Conservation (phyloP, 2,329 filamentous ascomycete genomes). For the Pezicula carpinea region DNA sequence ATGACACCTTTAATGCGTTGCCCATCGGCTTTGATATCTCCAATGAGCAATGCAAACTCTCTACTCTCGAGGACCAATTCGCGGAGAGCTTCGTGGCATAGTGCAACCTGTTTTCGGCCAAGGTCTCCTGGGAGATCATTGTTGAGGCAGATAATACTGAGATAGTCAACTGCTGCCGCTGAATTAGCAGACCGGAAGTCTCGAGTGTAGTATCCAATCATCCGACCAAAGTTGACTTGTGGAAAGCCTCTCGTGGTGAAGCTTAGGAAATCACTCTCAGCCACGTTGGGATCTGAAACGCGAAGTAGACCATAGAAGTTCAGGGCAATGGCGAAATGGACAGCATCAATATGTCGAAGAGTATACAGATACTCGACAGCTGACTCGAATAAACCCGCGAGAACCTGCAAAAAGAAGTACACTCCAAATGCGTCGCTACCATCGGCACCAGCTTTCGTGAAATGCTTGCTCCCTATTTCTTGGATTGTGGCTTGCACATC, state of each 20-base stretch:
- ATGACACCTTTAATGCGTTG: slow-evolving; percentile 81
- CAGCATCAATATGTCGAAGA: slow-evolving; percentile 87
- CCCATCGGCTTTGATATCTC: slow-evolving; percentile 84
- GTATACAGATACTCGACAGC: slow-evolving; percentile 87
- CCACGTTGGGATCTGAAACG: slow-evolving; percentile 73
- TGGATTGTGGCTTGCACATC: slow-evolving; percentile 75
- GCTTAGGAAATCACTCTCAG: slow-evolving; percentile 65
- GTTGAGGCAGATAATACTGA: slow-evolving; percentile 87
- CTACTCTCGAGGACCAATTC: slow-evolving; percentile 95
- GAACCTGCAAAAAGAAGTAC: slow-evolving; percentile 87
- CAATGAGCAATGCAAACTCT: slow-evolving; percentile 90
- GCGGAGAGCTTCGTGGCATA: slow-evolving; percentile 89
- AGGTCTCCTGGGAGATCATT: slow-evolving; percentile 71
- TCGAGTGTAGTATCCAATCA: slow-evolving; percentile 91
- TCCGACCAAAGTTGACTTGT: slow-evolving; percentile 90
- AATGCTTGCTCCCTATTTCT: slow-evolving; percentile 89
- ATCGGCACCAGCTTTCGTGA: slow-evolving; percentile 73
- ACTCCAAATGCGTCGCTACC: slow-evolving; percentile 73
- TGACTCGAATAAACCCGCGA: slow-evolving; percentile 91
- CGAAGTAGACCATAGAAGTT: slow-evolving; percentile 86
- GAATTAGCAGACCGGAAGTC: slow-evolving; percentile 92
- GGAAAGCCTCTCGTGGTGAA: slow-evolving; percentile 64
- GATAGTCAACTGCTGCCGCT: slow-evolving; percentile 87
- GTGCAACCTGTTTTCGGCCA: slow-evolving; percentile 69
- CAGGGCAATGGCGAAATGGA: slow-evolving; percentile 89